A percentile compares a stretch with the other conserved stretches of the same genome.
Conservation (phyloP, 371 early-diverging fungal species). For the Mucor irregularis region DNA sequence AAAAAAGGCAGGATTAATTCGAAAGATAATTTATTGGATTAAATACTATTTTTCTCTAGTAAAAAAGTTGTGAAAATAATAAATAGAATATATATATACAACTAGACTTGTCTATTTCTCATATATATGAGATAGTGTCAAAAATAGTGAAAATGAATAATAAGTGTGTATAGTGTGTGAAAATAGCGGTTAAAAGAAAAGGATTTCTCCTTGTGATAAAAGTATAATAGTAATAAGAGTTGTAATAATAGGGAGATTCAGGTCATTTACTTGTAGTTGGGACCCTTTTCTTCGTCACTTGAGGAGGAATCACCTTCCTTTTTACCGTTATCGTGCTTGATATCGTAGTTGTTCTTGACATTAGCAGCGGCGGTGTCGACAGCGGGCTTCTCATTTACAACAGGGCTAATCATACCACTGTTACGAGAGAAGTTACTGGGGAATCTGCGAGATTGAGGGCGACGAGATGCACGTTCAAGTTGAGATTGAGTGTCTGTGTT, state of each 20-base stretch:
- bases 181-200: too few species aligned
- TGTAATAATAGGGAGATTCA: too few species aligned
- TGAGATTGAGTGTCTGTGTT: slow-evolving; percentile 37
- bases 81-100: slow-evolving; percentile 9
- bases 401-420: slow-evolving; percentile 10
- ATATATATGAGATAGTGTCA: neutral
- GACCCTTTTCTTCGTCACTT: slow-evolving; percentile 43
- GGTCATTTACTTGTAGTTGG: slow-evolving; percentile 40
- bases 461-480: slow-evolving; percentile 40
- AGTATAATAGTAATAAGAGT: neutral
- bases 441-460: slow-evolving; percentile 44
- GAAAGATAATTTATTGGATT: neutral
- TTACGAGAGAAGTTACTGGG: slow-evolving; percentile 40
- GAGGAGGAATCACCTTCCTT: too few species aligned
- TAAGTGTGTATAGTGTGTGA: neutral
- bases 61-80: neutral
- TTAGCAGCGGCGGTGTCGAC: slow-evolving; percentile 35
- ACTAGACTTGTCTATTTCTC: neutral
- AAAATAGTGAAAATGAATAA: slow-evolving; percentile 6
- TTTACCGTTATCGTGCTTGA: neutral
- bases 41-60: neutral
- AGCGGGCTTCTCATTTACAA: slow-evolving; percentile 28
- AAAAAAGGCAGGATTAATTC: neutral
- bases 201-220: neutral
- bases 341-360: slow-evolving; percentile 36